phyloP scores from a whole-genome alignment of 2,329 filamentous ascomycete species.

The Diaporthe ampelina region DNA sequence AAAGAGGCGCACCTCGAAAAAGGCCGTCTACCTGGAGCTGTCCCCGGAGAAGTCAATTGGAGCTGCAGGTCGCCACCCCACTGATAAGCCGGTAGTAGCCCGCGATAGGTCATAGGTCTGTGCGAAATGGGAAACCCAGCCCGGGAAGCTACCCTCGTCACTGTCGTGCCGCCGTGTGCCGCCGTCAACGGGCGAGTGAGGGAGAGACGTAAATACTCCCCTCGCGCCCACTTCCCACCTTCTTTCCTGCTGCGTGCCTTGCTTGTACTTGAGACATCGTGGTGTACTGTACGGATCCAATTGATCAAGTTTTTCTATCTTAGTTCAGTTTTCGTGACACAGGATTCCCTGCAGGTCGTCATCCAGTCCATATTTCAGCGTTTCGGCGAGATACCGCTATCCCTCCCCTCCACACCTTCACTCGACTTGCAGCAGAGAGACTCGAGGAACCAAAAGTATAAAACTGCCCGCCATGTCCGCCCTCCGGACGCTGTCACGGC shows the following conservation, averaged over 20 bases:
- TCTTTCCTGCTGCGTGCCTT: background rate
- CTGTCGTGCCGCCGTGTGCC: background rate
- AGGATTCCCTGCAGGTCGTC: constrained; percentile 14
- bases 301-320: constrained; percentile 37
- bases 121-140: constrained; percentile 25
- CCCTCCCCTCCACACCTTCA: background rate
- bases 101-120: constrained; percentile 30
- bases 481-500: constrained; percentile 40
- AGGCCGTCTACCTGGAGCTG: background rate
- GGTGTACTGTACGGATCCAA: constrained; percentile 36
- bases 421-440: constrained; percentile 5
- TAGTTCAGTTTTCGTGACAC: constrained; percentile 33
- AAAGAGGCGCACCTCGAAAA: background rate
- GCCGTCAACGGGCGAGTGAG: background rate
- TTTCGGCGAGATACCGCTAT: constrained; percentile 18
- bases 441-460: constrained; percentile 26
- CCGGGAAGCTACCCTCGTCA: constrained; percentile 35
- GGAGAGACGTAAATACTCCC: constrained; percentile 38
- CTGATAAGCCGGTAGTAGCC: constrained; percentile 41
- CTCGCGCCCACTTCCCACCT: constrained; percentile 11
- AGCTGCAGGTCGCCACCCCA: constrained; percentile 35
- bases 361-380: constrained; percentile 4
- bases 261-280: constrained; percentile 38
- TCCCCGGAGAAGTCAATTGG: constrained; percentile 27
- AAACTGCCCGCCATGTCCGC: constrained; percentile 40